phyloP scores from a whole-genome alignment of 2,329 filamentous ascomycete genomes.

The Penicillium sp. region DNA sequence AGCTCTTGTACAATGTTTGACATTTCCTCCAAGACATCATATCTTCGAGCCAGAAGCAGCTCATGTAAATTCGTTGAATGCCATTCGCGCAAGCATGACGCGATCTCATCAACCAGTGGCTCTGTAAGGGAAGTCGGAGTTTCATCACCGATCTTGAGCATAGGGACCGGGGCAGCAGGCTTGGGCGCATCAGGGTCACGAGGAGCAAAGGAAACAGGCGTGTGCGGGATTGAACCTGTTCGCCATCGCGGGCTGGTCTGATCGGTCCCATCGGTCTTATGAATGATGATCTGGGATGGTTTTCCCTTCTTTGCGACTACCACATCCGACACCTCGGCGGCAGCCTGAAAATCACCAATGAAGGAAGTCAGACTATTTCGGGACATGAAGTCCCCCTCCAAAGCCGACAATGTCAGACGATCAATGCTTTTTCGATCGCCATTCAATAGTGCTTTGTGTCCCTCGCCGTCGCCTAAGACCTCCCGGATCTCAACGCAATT shows the following conservation, averaged over 20 bases:
- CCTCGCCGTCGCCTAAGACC: slow-evolving; percentile 73
- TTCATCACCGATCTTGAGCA: slow-evolving; percentile 97
- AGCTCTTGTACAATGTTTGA: slow-evolving; percentile 77
- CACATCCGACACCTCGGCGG: slow-evolving; percentile 32
- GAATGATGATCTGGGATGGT: slow-evolving; percentile 41
- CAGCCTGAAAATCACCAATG: slow-evolving; percentile 21
- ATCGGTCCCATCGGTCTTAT: slow-evolving; percentile 38
- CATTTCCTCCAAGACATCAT: slow-evolving; percentile 76
- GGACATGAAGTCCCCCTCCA: slow-evolving; percentile 28
- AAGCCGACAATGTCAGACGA: slow-evolving; percentile 28
- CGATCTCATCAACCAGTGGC: slow-evolving; percentile 94
- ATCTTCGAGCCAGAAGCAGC: slow-evolving; percentile 78
- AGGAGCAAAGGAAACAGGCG: slow-evolving; percentile 35
- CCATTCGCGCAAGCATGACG: slow-evolving; percentile 95
- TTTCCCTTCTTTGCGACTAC: slow-evolving; percentile 42
- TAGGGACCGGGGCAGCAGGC: slow-evolving; percentile 88
- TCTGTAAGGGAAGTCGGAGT: slow-evolving; percentile 86
- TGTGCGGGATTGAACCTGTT: slow-evolving; percentile 35
- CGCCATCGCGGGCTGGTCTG: slow-evolving; percentile 30
- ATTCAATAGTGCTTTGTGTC: slow-evolving; percentile 34
- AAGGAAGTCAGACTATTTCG: slow-evolving; percentile 31
- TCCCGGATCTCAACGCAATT: slow-evolving; percentile 95
- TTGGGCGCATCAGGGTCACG: slow-evolving; percentile 65
- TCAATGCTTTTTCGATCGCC: slow-evolving; percentile 38
- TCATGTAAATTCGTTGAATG: slow-evolving; percentile 96